Evolutionary conservation across 2,329 filamentous ascomycete species (phyloP).

Genomic region (Xenoacremonium recifei): DNA sequence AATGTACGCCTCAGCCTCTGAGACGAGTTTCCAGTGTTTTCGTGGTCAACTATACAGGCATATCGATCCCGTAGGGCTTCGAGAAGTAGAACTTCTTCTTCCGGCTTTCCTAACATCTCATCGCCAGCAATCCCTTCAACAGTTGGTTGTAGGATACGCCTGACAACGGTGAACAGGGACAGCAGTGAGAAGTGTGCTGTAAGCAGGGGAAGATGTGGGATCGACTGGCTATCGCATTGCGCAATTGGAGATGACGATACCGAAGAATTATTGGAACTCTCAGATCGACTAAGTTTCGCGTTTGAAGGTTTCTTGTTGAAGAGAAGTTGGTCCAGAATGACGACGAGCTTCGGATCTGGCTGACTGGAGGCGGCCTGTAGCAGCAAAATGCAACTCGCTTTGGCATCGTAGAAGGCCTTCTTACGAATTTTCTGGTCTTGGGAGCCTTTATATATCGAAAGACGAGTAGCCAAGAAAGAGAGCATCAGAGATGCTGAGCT

Average conservation of each 20-base stretch:
- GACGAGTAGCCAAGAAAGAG: constrained; percentile 21
- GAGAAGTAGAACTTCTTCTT: constrained; percentile 25
- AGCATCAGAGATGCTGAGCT: constrained; percentile 14
- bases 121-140: constrained; percentile 9
- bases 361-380: constrained; percentile 10
- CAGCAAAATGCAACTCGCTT: constrained; percentile 21
- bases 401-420: constrained; percentile 17
- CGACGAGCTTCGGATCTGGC: constrained; percentile 11
- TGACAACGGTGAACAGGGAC: constrained; percentile 20
- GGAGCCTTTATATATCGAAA: constrained; percentile 13
- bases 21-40: constrained; percentile 16
- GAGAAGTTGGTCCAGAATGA: constrained; percentile 15
- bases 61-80: constrained; percentile 22
- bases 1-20: constrained; percentile 19
- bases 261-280: too few relatives aligned
- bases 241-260: too few relatives aligned
- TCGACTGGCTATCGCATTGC: too few relatives aligned
- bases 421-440: constrained; percentile 2
- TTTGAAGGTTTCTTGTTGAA: constrained; percentile 6
- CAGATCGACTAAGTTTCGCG: too few relatives aligned
- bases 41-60: constrained; percentile 13
- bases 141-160: constrained; percentile 16
- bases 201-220: constrained; percentile 18
- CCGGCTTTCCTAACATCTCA: constrained; percentile 6
- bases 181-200: constrained; percentile 20